Conservation (phyloP, 805 yeast species). For the Candida chauliodis region DNA sequence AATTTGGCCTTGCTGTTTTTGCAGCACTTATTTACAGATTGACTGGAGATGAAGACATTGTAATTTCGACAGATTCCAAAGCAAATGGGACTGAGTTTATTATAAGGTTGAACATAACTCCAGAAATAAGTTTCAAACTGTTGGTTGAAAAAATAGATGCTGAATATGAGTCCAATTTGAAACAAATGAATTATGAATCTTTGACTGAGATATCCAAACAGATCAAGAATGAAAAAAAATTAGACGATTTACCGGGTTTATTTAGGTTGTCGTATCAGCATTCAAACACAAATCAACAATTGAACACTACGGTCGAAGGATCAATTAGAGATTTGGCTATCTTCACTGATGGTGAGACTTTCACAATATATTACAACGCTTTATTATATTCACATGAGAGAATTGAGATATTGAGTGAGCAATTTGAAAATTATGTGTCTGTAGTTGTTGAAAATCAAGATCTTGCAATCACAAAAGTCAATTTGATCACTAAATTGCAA, state of each 20-base stretch:
- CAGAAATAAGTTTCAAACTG: slow-evolving; percentile 51
- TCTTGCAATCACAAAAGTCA: slow-evolving; percentile 53
- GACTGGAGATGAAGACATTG: slow-evolving; percentile 92
- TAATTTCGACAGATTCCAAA: slow-evolving; percentile 62
- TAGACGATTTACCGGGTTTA: slow-evolving; percentile 59
- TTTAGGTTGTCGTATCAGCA: slow-evolving; percentile 61
- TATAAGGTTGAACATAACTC: slow-evolving; percentile 58
- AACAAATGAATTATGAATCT: slow-evolving; percentile 39
- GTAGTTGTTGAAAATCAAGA: slow-evolving; percentile 33
- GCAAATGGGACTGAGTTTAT: slow-evolving; percentile 45
- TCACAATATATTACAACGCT: slow-evolving; percentile 66
- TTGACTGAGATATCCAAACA: slow-evolving; percentile 54
- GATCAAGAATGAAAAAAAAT: slow-evolving; percentile 46
- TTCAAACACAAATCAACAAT: slow-evolving; percentile 33
- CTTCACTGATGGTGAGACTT: slow-evolving; percentile 31
- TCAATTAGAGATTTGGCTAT: slow-evolving; percentile 64
- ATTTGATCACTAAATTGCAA: slow-evolving; percentile 69
- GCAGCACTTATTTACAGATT: slow-evolving; percentile 70
- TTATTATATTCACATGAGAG: slow-evolving; percentile 70
- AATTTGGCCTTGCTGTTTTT: slow-evolving; percentile 60
- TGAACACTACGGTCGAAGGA: slow-evolving; percentile 47
- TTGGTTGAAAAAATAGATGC: slow-evolving; percentile 45
- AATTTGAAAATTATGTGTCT: slow-evolving; percentile 54
- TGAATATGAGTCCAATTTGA: slow-evolving; percentile 32
- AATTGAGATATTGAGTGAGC: slow-evolving; percentile 67